phyloP scores from a whole-genome alignment of 2,329 filamentous ascomycete species.

The Diaporthe sp. region DNA sequence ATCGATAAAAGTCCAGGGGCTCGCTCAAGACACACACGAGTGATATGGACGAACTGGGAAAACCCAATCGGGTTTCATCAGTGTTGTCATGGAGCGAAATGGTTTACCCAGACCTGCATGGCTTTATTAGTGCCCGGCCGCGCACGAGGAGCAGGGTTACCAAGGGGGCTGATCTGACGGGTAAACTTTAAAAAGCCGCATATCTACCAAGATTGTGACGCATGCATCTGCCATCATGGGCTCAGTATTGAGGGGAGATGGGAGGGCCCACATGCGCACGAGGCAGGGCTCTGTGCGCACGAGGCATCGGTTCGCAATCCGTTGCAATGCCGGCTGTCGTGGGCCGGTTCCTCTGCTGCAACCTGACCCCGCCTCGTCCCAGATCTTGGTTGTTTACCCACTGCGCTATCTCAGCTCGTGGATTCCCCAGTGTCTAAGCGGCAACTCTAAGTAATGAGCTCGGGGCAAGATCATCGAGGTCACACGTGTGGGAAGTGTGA shows the following conservation, averaged over 20 bases:
- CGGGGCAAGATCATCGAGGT: not conserved
- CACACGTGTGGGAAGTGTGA: not conserved
- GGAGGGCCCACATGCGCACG: not conserved
- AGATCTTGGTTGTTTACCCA: not conserved
- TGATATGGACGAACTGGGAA: too few relatives aligned
- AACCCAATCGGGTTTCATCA: too few relatives aligned
- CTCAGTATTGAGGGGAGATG: not conserved
- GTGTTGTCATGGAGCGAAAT: too few relatives aligned
- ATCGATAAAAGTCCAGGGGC: too few relatives aligned
- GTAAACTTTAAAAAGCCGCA: not conserved
- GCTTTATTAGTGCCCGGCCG: not conserved
- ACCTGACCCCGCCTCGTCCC: not conserved
- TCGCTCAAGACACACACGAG: too few relatives aligned
- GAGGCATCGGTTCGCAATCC: slow-evolving; percentile 5
- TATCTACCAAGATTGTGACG: not conserved
- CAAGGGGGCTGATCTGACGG: not conserved
- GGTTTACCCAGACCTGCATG: not conserved
- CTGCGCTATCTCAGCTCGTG: not conserved
- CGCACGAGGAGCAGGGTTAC: too few relatives aligned
- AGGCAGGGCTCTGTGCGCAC: not conserved
- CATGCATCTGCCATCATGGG: not conserved
- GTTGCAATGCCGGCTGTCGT: not conserved
- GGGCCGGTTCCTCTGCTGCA: not conserved
- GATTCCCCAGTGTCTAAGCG: not conserved
- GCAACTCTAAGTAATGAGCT: not conserved